These are phyloP conservation scores for Syncephalastrum monosporum DNA, from an alignment of 371 early-diverging fungal genomes.

Conservation along the genomic window DNA sequence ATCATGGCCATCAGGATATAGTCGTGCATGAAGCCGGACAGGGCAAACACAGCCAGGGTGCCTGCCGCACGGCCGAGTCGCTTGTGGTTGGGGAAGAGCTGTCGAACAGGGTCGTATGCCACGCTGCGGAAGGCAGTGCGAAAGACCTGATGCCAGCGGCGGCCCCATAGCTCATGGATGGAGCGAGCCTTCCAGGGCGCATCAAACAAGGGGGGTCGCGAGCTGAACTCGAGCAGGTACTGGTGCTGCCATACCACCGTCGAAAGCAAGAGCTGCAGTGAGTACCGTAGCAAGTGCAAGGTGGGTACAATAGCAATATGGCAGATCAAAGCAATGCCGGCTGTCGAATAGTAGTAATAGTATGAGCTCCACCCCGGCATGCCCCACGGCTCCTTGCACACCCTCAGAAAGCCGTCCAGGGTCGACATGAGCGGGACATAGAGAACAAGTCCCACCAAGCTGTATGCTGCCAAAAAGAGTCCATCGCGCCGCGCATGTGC, in stretches of 20 bases:
- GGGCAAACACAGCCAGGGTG: slow-evolving; percentile 25
- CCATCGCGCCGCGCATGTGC: slow-evolving; percentile 12
- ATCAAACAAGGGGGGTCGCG: slow-evolving; percentile 27
- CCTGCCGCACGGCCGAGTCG: slow-evolving; percentile 19
- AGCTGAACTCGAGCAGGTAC: slow-evolving; percentile 13
- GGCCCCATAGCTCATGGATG: slow-evolving; percentile 31
- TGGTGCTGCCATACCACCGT: slow-evolving; percentile 8
- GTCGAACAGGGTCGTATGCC: slow-evolving; percentile 24
- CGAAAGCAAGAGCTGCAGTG: background rate
- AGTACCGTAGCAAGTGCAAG: slow-evolving; percentile 14
- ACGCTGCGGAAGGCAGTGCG: slow-evolving; percentile 26
- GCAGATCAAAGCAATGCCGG: slow-evolving; percentile 22
- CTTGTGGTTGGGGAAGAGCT: slow-evolving; percentile 11
- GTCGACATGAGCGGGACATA: slow-evolving; percentile 22
- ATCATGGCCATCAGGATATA: slow-evolving; percentile 31
- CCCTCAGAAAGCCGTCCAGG: slow-evolving; percentile 27
- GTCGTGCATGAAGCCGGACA: slow-evolving; percentile 40
- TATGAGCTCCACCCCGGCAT: slow-evolving; percentile 1
- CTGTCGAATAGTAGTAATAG: slow-evolving; percentile 18
- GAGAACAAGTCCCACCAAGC: slow-evolving; percentile 7
- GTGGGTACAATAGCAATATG: slow-evolving; percentile 26
- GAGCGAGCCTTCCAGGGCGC: slow-evolving; percentile 26
- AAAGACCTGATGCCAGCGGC: slow-evolving; percentile 40
- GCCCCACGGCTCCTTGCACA: slow-evolving; percentile 22
- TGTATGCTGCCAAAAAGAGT: slow-evolving; percentile 10